A percentile compares a stretch with the other conserved stretches of the same genome.
These are phyloP conservation scores for Lolium perenne DNA, from an alignment of 176 grass and related monocot species.

Conservation along the genomic window DNA sequence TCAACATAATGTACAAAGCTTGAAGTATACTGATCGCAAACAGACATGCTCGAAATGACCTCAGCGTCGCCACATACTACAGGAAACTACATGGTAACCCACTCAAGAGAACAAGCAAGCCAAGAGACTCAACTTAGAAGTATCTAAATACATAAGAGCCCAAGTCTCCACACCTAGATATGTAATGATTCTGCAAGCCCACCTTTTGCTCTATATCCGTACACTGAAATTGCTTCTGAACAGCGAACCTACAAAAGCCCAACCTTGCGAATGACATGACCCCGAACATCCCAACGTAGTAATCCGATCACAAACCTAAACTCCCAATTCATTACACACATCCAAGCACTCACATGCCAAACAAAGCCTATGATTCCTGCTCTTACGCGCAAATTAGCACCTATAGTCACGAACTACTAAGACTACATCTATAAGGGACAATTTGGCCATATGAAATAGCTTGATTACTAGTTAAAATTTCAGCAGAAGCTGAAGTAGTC, in stretches of 20 bases:
- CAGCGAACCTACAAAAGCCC: neutral
- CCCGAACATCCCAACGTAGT: neutral
- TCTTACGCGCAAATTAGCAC: neutral
- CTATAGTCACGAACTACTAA: neutral
- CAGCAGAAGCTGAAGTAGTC: constrained; percentile 11
- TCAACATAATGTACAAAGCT: neutral
- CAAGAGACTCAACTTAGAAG: neutral
- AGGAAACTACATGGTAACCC: neutral
- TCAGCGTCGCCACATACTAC: neutral
- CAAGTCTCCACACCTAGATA: neutral
- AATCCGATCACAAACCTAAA: neutral
- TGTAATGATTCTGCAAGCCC: neutral
- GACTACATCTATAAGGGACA: neutral
- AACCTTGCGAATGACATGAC: neutral
- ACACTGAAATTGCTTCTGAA: neutral
- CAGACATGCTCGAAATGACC: neutral
- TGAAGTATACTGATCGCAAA: neutral
- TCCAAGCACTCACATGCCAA: constrained; percentile 3
- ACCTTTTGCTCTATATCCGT: neutral
- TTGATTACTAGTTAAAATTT: neutral
- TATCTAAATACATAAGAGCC: constrained; percentile 1
- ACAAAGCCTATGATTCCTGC: neutral
- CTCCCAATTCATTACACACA: neutral
- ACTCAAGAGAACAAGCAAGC: neutral
- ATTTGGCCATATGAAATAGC: neutral